These are phyloP conservation scores for Trichosporon inkin DNA, from an alignment of 1,284 basidiomycete genomes.

Conservation along the genomic window DNA sequence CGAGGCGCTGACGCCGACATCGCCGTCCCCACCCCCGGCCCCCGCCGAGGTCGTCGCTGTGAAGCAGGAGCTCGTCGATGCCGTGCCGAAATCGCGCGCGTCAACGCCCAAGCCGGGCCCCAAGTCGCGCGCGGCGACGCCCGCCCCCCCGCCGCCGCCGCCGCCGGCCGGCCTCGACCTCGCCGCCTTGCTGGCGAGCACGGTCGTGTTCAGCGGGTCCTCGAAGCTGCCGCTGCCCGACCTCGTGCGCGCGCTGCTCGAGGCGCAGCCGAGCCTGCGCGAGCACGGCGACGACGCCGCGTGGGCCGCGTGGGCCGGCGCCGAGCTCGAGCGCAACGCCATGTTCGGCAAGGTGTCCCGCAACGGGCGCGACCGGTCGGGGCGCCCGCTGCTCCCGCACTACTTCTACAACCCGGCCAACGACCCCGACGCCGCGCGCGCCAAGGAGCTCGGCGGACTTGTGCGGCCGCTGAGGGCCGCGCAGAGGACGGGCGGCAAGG, in stretches of 20 bases:
- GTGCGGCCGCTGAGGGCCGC: conserved; percentile 48
- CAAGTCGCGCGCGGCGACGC: conserved; percentile 15
- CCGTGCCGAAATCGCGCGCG: conserved; percentile 2
- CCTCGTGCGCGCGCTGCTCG: conserved; percentile 48
- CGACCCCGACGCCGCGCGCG: conserved; percentile 45
- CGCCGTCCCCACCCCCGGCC: background rate
- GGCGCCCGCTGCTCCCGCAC: conserved; percentile 47
- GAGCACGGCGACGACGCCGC: conserved; percentile 35
- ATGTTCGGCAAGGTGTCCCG: conserved; percentile 51
- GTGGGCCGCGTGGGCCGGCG: conserved; percentile 43
- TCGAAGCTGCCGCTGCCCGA: conserved; percentile 49
- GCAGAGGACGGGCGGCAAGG: conserved; percentile 46
- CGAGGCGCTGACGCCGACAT: background rate
- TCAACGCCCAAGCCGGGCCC: background rate
- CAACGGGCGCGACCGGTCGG: conserved; percentile 49
- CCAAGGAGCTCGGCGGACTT: conserved; percentile 47
- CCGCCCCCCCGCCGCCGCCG: conserved; percentile 16
- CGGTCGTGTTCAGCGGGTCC: conserved; percentile 50
- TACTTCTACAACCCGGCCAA: conserved; percentile 49
- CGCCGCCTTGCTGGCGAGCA: conserved; percentile 46
- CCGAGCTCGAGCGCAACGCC: conserved; percentile 37
- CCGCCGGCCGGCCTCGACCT: conserved; percentile 40
- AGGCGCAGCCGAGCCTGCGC: conserved; percentile 46
- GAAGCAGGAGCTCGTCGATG: conserved; percentile 12
- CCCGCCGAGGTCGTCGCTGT: conserved; percentile 15